A percentile compares a stretch with the other conserved stretches of the same genome.
Conservation (phyloP, 805 yeast genomes). For the Zygotorulaspora sp. region DNA sequence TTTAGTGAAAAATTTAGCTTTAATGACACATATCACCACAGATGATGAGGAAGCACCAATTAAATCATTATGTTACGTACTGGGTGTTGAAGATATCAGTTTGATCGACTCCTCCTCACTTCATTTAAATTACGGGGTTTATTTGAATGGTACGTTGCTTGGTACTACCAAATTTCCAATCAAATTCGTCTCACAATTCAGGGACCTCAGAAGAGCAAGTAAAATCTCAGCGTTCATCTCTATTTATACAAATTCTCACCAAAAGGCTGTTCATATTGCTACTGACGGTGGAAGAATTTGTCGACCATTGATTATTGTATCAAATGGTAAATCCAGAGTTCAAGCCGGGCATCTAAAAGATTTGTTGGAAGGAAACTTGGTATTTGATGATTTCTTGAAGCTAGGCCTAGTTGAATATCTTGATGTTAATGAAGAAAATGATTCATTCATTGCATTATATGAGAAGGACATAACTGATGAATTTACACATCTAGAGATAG, state of each 20-base stretch:
- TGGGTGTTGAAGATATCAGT: constrained; percentile 87
- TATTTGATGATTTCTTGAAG: constrained; percentile 84
- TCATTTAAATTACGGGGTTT: constrained; percentile 78
- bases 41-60: constrained; percentile 96
- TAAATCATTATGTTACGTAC: constrained; percentile 62
- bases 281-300: constrained; percentile 99
- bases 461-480: constrained; percentile 56
- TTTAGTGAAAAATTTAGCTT: constrained; percentile 89
- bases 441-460: constrained; percentile 84
- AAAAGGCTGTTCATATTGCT: constrained; percentile 91
- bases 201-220: constrained; percentile 78
- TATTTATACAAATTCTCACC: constrained; percentile 84
- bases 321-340: constrained; percentile 65
- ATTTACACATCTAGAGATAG: constrained; percentile 90
- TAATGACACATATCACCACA: constrained; percentile 98
- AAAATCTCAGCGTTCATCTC: constrained; percentile 86
- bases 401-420: constrained; percentile 89
- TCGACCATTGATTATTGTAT: constrained; percentile 89
- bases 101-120: constrained; percentile 78
- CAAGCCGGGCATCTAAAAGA: constrained; percentile 61
- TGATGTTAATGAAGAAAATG: constrained; percentile 97
- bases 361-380: constrained; percentile 65
- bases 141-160: constrained; percentile 87
- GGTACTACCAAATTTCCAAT: constrained; percentile 86
- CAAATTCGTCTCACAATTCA: constrained; percentile 73